Percentiles rank a stretch among this genome's conserved stretches.
phyloP scores from a whole-genome alignment of 768 basidiomycete species.

The Leccinum olivaceopallidum region DNA sequence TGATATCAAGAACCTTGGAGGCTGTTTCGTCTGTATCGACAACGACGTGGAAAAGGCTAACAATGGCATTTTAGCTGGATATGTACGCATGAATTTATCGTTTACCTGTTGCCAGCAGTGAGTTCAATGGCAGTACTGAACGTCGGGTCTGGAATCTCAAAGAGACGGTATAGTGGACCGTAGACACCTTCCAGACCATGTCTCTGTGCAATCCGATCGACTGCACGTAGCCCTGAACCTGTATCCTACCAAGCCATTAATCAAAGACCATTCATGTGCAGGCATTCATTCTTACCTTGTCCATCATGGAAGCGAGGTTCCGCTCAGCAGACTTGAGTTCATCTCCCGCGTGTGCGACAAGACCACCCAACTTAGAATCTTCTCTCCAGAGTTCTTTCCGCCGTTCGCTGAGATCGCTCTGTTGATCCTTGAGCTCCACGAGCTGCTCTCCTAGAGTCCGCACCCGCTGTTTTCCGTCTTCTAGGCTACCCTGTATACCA shows the following conservation, averaged over 20 bases:
- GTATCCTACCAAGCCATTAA: constrained; percentile 67
- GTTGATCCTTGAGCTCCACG: constrained; percentile 60
- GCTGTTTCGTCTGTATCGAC: constrained; percentile 97
- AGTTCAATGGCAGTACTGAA: constrained; percentile 93
- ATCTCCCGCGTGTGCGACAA: constrained; percentile 73
- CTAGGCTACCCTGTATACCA: constrained; percentile 56
- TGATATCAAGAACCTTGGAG: constrained; percentile 84
- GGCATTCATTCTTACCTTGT: constrained; percentile 59
- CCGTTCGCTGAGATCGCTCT: constrained; percentile 70
- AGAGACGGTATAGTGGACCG: constrained; percentile 92
- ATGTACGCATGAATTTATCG: not conserved
- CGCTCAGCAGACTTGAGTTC: constrained; percentile 84
- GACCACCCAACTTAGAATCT: constrained; percentile 83
- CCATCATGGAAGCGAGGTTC: constrained; percentile 87
- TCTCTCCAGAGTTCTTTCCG: constrained; percentile 95
- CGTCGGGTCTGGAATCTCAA: constrained; percentile 83
- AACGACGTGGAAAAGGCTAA: constrained; percentile 90
- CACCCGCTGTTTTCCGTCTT: constrained; percentile 61
- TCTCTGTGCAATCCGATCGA: constrained; percentile 80
- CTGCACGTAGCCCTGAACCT: constrained; percentile 80
- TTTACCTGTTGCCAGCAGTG: constrained; percentile 92
- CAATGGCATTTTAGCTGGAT: constrained; percentile 3
- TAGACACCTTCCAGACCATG: constrained; percentile 81
- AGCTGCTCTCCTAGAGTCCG: constrained; percentile 64
- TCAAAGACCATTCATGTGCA: not conserved